phyloP scores from a whole-genome alignment of 352 stramenopile species.

The Aphanomyces astaci region DNA sequence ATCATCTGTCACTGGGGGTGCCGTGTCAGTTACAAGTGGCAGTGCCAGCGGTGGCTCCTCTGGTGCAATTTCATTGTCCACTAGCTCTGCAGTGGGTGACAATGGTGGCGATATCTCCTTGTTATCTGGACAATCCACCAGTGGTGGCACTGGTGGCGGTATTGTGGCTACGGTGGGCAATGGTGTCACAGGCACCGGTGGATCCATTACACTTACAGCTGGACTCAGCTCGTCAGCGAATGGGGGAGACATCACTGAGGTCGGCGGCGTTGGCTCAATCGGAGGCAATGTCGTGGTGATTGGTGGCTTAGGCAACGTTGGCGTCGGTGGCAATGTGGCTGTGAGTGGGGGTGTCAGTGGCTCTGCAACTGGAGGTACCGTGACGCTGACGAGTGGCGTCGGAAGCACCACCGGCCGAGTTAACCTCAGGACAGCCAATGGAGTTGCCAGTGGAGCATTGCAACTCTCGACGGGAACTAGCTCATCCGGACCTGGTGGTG shows the following conservation, averaged over 20 bases:
- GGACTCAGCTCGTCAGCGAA: slow-evolving; percentile 28
- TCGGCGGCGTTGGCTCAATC: slow-evolving; percentile 34
- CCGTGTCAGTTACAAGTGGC: slow-evolving; percentile 63
- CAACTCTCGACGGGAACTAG: slow-evolving; percentile 30
- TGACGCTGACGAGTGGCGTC: slow-evolving; percentile 1
- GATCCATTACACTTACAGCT: slow-evolving; percentile 25
- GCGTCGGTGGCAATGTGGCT: slow-evolving; percentile 55
- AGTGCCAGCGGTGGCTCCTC: slow-evolving; percentile 36
- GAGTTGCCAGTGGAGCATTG: slow-evolving; percentile 32
- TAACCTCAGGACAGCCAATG: neutral
- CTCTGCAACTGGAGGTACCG: slow-evolving; percentile 5
- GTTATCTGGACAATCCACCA: slow-evolving; percentile 31
- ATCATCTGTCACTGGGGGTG: slow-evolving; percentile 40
- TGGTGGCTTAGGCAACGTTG: slow-evolving; percentile 47
- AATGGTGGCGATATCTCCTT: slow-evolving; percentile 49
- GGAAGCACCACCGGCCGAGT: neutral
- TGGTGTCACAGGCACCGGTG: slow-evolving; percentile 25
- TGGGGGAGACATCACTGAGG: slow-evolving; percentile 21
- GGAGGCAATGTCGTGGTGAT: slow-evolving; percentile 54
- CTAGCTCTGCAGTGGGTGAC: slow-evolving; percentile 37
- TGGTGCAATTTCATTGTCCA: slow-evolving; percentile 47
- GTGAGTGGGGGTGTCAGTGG: slow-evolving; percentile 10
- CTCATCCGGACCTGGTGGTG: neutral
- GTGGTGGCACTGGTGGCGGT: slow-evolving; percentile 33
- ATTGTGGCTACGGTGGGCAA: slow-evolving; percentile 31